A percentile compares a stretch with the other conserved stretches of the same genome.
These are phyloP conservation scores for Pseudogymnoascus sp. DNA, from an alignment of 2,329 filamentous ascomycete species.

Conservation along the genomic window DNA sequence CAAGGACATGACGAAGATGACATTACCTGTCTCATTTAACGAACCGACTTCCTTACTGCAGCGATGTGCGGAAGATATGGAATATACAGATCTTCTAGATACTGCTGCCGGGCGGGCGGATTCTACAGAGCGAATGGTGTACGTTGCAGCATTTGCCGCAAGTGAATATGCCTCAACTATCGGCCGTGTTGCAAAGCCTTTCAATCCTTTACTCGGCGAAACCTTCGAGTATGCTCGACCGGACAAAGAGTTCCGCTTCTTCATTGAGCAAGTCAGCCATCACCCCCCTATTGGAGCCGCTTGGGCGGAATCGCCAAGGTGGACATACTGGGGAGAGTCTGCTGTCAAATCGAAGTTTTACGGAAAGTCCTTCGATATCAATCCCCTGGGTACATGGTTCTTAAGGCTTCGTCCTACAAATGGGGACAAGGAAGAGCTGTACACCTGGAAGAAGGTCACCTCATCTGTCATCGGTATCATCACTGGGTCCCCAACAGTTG, in stretches of 20 bases:
- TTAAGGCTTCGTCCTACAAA: conserved; percentile 68
- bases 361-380: conserved; percentile 94
- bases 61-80: conserved; percentile 94
- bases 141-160: conserved; percentile 90
- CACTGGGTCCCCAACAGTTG: conserved; percentile 89
- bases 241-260: conserved; percentile 96
- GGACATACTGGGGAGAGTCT: conserved; percentile 97
- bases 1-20: conserved; percentile 99
- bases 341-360: conserved; percentile 95
- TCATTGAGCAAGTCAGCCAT: conserved; percentile 96
- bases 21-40: conserved; percentile 94
- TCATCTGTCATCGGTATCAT: conserved; percentile 98
- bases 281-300: conserved; percentile 92
- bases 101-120: conserved; percentile 76
- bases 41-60: conserved; percentile 94
- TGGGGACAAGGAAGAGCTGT: conserved; percentile 74
- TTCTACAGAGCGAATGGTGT: conserved; percentile 84
- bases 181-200: conserved; percentile 92
- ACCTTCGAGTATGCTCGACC: conserved; percentile 94
- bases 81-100: conserved; percentile 89
- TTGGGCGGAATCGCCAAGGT: conserved; percentile 83
- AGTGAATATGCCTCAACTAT: conserved; percentile 97
- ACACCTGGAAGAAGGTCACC: conserved; percentile 98
- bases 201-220: conserved; percentile 92
- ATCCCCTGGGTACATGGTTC: conserved; percentile 96